Conservation (phyloP, 257 asterid genomes). For the Anisodus tanguticus region DNA sequence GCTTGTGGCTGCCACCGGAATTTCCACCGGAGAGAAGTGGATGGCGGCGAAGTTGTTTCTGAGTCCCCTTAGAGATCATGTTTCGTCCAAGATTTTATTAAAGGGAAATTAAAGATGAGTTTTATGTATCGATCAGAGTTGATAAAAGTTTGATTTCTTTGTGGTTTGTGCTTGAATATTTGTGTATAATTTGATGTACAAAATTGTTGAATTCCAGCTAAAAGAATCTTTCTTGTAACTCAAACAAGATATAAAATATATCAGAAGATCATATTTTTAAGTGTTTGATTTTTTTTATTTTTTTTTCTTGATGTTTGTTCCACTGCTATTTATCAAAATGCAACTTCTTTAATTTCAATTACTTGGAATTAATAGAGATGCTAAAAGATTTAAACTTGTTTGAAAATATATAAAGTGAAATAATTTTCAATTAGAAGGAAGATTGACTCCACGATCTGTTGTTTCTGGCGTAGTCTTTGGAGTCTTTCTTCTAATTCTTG, state of each 20-base stretch:
- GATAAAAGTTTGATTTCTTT: not conserved
- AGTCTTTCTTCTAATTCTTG: too few species aligned
- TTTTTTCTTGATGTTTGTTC: not conserved
- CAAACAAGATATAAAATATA: slow-evolving; percentile 5
- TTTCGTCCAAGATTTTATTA: not conserved
- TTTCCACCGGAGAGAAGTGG: slow-evolving; percentile 61
- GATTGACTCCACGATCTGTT: too few species aligned
- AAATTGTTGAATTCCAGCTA: slow-evolving; percentile 19
- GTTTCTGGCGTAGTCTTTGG: too few species aligned
- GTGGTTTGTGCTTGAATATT: slow-evolving; percentile 25
- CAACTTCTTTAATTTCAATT: not conserved
- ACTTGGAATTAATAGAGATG: not conserved
- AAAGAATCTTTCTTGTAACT: slow-evolving; percentile 29
- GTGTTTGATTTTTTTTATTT: not conserved
- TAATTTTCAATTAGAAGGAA: not conserved
- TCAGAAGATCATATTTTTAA: slow-evolving; percentile 12
- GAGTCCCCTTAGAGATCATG: slow-evolving; percentile 39
- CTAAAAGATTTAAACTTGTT: not conserved
- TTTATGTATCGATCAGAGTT: not conserved
- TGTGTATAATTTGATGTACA: slow-evolving; percentile 29
- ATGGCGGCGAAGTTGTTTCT: slow-evolving; percentile 44
- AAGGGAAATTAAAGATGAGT: not conserved
- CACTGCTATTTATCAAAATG: not conserved
- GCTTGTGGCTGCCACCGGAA: slow-evolving; percentile 76
- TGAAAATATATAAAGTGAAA: not conserved